Base-by-base conservation (phyloP, 257 asterid species). In the Thymus mandschuricus region DNA sequence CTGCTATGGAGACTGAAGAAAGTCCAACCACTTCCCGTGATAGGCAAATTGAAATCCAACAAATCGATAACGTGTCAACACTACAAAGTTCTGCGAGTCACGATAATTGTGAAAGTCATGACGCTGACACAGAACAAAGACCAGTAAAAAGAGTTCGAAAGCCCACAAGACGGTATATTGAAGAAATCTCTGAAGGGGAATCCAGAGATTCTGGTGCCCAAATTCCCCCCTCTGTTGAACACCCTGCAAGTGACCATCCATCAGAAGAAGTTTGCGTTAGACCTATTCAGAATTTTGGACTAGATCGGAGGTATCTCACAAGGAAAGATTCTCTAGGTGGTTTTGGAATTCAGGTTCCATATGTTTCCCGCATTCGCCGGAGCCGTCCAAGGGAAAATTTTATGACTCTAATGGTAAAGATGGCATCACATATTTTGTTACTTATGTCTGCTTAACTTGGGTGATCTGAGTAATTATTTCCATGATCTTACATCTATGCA, bases 311-410 rank as follows among this genome's bases (percentile, higher is more conserved):
- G 80, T 91, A 81, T 75, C 80, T 81, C 78, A 84, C 76, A 57
- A 87, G 95, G 82, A 82, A 76, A 71, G 97, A 94, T 81, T 87
- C 96, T 33, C 78, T 94, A 66, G 96, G 97, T 69, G 98, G 96
- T 76, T 86, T 84, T 64, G 98, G 95, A 62, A 79, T 91, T 70
- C 86, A 86, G 81, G 88, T 94, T 81, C 97, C 98, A 54, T 89
- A 79, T 79, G 97, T 86, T 75, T 91, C 95, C 65, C 84, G 96
- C 71, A 66, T 89, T 76, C 87, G 96, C 59, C 87, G 97, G 66
- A 76, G 98, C 72, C 96, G 98, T 60, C 97, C 98, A n/a, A 92
- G 97, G 82, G 96, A 89, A 72, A 88, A 88, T 64, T 81, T 82
- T 69, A 83, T 76, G 86, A 70, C 88, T 63, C 89, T 93, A 57